Conservation (phyloP, 345 rosid genomes). For the Aquilaria sinensis region DNA sequence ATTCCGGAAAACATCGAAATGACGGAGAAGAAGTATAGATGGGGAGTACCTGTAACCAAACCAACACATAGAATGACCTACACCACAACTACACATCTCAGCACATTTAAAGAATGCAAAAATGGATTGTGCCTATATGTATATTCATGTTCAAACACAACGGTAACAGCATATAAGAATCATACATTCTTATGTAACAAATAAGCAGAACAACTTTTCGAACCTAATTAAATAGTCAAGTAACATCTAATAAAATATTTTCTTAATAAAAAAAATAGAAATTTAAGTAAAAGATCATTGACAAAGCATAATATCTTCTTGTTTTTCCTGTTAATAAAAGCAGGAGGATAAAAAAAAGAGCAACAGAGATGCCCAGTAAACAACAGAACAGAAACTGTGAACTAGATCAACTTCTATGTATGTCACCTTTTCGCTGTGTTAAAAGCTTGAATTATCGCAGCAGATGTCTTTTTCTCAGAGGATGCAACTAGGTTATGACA, state of each 20-base stretch:
- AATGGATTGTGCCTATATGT: no score
- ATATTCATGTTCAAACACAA: no score
- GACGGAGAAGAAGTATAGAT: constrained; percentile 78
- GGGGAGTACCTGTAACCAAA: constrained; percentile 66
- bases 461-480: constrained; percentile 67
- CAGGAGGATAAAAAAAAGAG: constrained; percentile 2
- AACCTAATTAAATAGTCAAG: neutral
- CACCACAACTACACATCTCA: neutral
- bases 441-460: constrained; percentile 80
- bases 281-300: neutral
- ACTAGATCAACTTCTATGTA: constrained; percentile 12
- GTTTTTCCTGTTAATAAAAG: neutral
- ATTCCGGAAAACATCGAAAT: constrained; percentile 81
- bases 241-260: constrained; percentile 1
- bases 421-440: constrained; percentile 76
- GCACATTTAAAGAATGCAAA: no score
- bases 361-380: neutral
- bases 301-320: neutral
- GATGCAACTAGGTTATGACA: constrained; percentile 75
- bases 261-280: neutral
- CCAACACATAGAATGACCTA: constrained; percentile 9
- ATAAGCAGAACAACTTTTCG: no score
- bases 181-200: no score
- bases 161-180: no score
- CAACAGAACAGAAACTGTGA: neutral